Evolutionary conservation across 1,284 basidiomycete genomes (phyloP).

Genomic region (Grifola frondosa): DNA sequence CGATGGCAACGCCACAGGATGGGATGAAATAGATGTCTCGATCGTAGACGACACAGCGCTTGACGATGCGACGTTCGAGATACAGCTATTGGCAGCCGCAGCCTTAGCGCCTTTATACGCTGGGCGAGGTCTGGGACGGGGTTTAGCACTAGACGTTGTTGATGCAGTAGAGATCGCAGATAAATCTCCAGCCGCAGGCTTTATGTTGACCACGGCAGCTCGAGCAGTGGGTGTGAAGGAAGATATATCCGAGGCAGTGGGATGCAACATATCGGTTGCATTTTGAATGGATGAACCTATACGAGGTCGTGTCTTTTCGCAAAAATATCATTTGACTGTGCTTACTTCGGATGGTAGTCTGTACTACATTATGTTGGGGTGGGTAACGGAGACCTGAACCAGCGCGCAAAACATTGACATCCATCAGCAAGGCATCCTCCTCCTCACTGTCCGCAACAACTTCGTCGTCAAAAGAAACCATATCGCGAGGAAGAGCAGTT

Average conservation of each 20-base stretch:
- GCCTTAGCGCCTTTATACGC: conserved; percentile 17
- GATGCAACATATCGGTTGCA: too few relatives aligned
- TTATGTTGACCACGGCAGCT: conserved; percentile 5
- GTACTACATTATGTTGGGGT: too few relatives aligned
- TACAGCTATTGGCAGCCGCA: conserved; percentile 4
- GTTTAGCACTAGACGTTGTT: conserved; percentile 2
- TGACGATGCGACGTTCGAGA: conserved; percentile 8
- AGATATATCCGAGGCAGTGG: conserved; percentile 15
- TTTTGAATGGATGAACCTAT: conserved; percentile 14
- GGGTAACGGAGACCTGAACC: too few relatives aligned
- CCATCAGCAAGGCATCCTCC: conserved; percentile 17
- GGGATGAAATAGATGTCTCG: background rate
- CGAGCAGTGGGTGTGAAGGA: conserved; percentile 5
- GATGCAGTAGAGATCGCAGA: conserved; percentile 10
- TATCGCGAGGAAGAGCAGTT: too few relatives aligned
- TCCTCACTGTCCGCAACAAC: conserved; percentile 30
- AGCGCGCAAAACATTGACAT: too few relatives aligned
- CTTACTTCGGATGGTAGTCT: too few relatives aligned
- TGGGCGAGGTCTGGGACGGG: conserved; percentile 25
- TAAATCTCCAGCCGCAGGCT: conserved; percentile 6
- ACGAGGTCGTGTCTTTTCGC: too few relatives aligned
- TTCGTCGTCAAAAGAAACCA: conserved; percentile 9
- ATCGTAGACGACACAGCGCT: conserved; percentile 7
- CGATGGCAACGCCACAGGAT: too few relatives aligned
- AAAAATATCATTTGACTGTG: too few relatives aligned